phyloP scores from a whole-genome alignment of 1,139 yeast genomes.

The Diutina sp. region DNA sequence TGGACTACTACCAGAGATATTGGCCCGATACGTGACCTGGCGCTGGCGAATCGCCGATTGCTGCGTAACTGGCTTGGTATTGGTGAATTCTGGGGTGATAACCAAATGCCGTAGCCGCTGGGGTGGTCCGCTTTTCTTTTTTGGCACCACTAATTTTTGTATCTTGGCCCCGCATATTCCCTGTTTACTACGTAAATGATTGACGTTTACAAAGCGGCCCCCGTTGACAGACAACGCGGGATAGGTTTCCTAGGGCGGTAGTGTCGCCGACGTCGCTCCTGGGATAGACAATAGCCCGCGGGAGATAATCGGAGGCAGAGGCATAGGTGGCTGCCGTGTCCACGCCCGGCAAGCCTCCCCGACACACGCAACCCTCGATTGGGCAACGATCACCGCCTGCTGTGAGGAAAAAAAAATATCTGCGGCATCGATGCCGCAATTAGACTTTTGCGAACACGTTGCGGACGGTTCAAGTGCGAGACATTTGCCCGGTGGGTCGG shows the following conservation, averaged over 20 bases:
- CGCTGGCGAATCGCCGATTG: no score
- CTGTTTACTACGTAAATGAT: neutral
- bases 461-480: neutral
- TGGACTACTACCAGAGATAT: neutral
- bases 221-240: no score
- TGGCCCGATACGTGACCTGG: no score
- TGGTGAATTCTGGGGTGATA: neutral
- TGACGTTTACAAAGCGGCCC: no score
- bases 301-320: neutral
- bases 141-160: neutral
- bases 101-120: neutral
- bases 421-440: neutral
- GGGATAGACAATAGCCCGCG: neutral
- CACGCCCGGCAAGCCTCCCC: neutral
- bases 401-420: neutral
- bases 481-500: neutral
- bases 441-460: neutral
- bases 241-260: no score
- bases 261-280: no score
- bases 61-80: no score
- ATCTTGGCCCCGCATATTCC: neutral
- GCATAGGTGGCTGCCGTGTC: neutral
- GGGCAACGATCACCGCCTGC: neutral
- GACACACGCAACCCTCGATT: neutral
- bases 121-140: neutral